Evolutionary conservation across 441 rosid genomes (phyloP), one percentile per base, ranked within the genome.

Genomic region (Viola pubescens): DNA sequence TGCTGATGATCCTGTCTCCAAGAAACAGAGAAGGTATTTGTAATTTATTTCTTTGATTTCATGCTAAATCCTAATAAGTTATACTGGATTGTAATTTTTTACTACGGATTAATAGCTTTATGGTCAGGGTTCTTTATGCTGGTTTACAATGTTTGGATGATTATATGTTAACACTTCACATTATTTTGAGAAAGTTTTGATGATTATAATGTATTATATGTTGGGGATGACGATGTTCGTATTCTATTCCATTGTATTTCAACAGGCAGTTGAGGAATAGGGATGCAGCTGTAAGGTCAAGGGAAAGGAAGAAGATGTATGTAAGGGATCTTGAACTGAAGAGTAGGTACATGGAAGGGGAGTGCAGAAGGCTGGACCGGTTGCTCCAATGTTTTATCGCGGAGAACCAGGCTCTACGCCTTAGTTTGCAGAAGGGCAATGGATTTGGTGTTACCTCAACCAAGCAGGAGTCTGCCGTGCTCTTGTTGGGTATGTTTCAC

Each of bases 401-500:
- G 2, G 95, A 91, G 70, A 91, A 91, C 74, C 91, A 89, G 55
- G 75, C 88, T 66, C 82, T 91, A 19, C 94, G 78, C 54, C 70
- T 79, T 56, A 66, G 70, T 75, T 62, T 86, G 65, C 84, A 85
- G 64, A 85, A 72, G 65, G 81, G 75, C 57, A 73, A 73, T 69
- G 80, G 81, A 62, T 62, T 61, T 79, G 86, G 67, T 78, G 82
- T 80, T 68, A 59, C 84, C 68, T 77, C 68, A 74, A 54, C 97
- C 87, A 82, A 74, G 91, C 98, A 89, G 97, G 97, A 91, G 95
- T 91, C 97, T 89, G 95, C 97, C 58, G 98, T 91, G 82, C 98
- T 91, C 94, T 87, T 88, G 79, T 73, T 85, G 97, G 97, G 95
- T 81, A 80, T 54, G 80, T 43, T 8, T 75, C 52, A 14, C 59